Evolutionary conservation across 2,329 filamentous ascomycete genomes (phyloP).

Genomic region (Xylariomycetidae sp.): DNA sequence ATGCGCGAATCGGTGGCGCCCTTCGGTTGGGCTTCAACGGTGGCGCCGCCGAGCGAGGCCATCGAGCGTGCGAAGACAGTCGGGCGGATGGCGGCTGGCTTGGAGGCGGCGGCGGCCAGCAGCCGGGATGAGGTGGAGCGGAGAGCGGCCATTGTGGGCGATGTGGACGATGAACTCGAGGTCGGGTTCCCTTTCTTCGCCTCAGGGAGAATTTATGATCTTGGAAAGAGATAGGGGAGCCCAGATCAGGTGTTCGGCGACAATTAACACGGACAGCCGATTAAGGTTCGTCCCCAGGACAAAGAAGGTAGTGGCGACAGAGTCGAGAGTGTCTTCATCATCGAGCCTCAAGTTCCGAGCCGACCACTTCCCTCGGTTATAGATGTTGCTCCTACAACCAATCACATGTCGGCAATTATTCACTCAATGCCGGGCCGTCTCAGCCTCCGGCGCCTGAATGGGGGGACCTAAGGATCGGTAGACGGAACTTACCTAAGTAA

Average conservation of each 20-base stretch:
- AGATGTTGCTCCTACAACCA: constrained; percentile 15
- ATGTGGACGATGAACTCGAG: constrained; percentile 2
- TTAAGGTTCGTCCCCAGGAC: constrained; percentile 6
- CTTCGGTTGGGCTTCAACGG: constrained; percentile 56
- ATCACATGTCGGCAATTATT: constrained; percentile 25
- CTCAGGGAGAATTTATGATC: background rate
- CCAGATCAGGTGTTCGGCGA: constrained; percentile 1
- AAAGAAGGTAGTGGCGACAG: constrained; percentile 16
- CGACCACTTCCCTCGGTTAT: constrained; percentile 25
- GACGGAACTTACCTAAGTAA: too few species aligned
- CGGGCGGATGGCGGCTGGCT: constrained; percentile 30
- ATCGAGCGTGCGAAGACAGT: constrained; percentile 45
- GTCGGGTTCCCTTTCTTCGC: too few species aligned
- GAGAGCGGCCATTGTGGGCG: constrained; percentile 52
- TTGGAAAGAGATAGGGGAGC: constrained; percentile 1
- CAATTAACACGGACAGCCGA: constrained; percentile 4
- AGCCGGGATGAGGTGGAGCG: constrained; percentile 50
- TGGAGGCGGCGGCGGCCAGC: constrained; percentile 40
- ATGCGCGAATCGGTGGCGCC: constrained; percentile 52
- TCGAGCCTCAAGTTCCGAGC: constrained; percentile 18
- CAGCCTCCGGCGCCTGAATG: constrained; percentile 7
- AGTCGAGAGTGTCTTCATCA: constrained; percentile 21
- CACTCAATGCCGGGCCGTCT: constrained; percentile 18
- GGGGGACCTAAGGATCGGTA: too few species aligned
- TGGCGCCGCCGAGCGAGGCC: constrained; percentile 52